A percentile compares a stretch with the other conserved stretches of the same genome.
Conservation (phyloP, 2,329 filamentous ascomycete species). For the Ceratocystis smalleyi region DNA sequence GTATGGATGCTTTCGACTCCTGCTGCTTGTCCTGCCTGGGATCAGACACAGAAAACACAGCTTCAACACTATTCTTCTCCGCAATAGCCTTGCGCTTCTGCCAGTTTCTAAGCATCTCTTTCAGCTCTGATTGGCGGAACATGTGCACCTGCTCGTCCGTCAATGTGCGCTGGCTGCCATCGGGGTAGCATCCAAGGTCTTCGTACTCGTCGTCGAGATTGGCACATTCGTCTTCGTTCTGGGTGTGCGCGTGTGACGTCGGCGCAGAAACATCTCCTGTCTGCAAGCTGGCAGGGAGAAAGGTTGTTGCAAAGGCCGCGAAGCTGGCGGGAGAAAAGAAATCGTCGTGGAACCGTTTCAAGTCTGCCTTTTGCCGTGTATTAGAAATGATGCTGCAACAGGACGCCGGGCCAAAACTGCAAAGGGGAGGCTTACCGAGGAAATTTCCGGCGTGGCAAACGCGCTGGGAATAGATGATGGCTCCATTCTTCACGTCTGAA, state of each 20-base stretch:
- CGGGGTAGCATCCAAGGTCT: conserved; percentile 65
- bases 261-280: neutral
- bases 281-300: conserved; percentile 1
- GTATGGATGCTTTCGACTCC: neutral
- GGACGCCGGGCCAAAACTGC: neutral
- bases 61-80: conserved; percentile 4
- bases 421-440: neutral
- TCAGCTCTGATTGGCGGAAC: conserved; percentile 77
- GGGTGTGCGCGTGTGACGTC: neutral
- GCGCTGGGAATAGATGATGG: neutral
- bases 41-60: conserved; percentile 13
- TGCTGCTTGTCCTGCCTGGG: conserved; percentile 3
- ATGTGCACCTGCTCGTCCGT: conserved; percentile 85
- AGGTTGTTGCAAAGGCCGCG: neutral
- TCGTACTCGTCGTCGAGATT: conserved; percentile 40
- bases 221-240: conserved; percentile 22
- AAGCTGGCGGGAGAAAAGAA: conserved; percentile 3
- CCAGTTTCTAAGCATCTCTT: conserved; percentile 42
- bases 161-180: conserved; percentile 75
- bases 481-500: conserved; percentile 3
- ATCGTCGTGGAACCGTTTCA: conserved; percentile 9
- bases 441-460: neutral
- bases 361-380: neutral
- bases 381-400: neutral
- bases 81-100: conserved; percentile 14